Evolutionary conservation across 2,329 filamentous ascomycete species (phyloP), one percentile per base, ranked within the genome.

Genomic region (Fusarium scirpi): DNA sequence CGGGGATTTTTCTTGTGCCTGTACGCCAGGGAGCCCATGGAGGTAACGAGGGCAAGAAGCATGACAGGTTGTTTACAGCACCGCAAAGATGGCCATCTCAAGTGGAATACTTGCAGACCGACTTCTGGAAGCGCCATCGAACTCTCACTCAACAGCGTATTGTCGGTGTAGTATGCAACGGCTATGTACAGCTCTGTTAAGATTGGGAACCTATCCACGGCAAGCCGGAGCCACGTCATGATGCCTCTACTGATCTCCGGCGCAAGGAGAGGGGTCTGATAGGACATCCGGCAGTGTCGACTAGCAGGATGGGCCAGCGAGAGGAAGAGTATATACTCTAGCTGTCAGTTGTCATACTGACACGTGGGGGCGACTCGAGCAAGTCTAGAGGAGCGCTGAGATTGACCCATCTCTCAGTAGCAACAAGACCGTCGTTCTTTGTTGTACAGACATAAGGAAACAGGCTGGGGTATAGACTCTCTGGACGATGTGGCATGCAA

Each of bases 1-100:
- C 78, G 77, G 78, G 76, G 74, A 78, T 75, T 79, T 79, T 78
- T 74, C 65, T 71, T 79, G 78, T 79, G 75, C 74, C 80, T 82
- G 82, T 82, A 80, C 80, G 62, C 77, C 73, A 69, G 72, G 72
- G 75, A 72, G 77, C 77, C 78, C 77, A 76, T 78, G 76, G 79
- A 78, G 77, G 76, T 76, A 74, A 80, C 79, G 65, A 70, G 54
- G 64, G 52, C 55, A 47, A 61, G 65, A 69, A 63, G 66, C 65
- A 60, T 76, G 72, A 73, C 74, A 75, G 70, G 67, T 54, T 62
- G 56, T 53, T 53, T 65, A 53, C 48, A 53, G 40, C 41, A 55
- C 54, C 46, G 43, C 30, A 44, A 44, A 52, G 15, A 52, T 58
- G 40, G 58, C 62, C 44, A 48, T 30, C 25, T 62, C 38, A 30